These are phyloP conservation scores for Capronia epimyces DNA, from an alignment of 2,329 filamentous ascomycete genomes.

Conservation along the genomic window DNA sequence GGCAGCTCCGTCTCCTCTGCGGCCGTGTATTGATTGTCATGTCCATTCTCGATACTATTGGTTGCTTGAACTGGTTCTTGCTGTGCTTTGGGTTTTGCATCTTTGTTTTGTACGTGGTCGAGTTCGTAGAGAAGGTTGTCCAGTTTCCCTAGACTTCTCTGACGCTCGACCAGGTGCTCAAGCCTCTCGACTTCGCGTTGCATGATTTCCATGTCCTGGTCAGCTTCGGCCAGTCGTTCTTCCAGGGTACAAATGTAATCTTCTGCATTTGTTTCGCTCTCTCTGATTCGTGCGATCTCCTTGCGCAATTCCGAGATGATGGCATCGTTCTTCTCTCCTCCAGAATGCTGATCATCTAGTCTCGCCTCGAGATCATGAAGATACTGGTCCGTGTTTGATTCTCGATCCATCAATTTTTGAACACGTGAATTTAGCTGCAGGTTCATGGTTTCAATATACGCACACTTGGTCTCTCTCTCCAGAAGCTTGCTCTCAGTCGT, in stretches of 20 bases:
- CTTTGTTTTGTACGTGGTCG: conserved; percentile 66
- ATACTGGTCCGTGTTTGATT: conserved; percentile 86
- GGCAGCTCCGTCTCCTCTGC: conserved; percentile 41
- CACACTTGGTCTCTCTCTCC: conserved; percentile 89
- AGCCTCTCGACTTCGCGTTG: conserved; percentile 90
- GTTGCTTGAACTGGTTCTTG: conserved; percentile 28
- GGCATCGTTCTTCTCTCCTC: conserved; percentile 85
- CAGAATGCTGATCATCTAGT: conserved; percentile 81
- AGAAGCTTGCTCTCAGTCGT: conserved; percentile 78
- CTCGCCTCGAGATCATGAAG: conserved; percentile 86
- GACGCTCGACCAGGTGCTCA: conserved; percentile 90
- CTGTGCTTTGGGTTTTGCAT: conserved; percentile 36
- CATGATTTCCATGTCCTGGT: conserved; percentile 95
- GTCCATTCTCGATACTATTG: conserved; percentile 38
- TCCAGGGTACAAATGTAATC: conserved; percentile 97
- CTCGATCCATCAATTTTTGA: conserved; percentile 89
- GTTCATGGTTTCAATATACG: conserved; percentile 88
- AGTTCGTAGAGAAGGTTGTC: conserved; percentile 89
- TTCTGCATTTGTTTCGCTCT: conserved; percentile 84
- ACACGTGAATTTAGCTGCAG: conserved; percentile 80
- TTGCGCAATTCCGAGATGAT: conserved; percentile 84
- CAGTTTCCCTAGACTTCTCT: conserved; percentile 88
- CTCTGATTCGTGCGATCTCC: conserved; percentile 78
- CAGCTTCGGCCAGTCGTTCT: conserved; percentile 87
- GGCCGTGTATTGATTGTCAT: conserved; percentile 41